Conservation (phyloP, 371 early-diverging fungal genomes). For the Saksenaea vasiformis region DNA sequence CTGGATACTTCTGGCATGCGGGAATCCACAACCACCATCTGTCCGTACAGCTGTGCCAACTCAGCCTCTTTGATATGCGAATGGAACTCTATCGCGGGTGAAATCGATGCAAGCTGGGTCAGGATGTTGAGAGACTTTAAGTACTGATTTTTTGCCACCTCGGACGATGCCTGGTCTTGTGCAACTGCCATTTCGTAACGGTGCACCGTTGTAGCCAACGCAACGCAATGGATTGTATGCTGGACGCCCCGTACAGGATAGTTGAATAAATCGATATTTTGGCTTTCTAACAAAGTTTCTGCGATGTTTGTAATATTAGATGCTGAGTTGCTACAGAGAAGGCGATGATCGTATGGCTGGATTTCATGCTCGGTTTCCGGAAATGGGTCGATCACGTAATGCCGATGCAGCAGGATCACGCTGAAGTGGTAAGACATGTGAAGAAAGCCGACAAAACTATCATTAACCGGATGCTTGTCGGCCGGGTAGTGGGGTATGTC, state of each 20-base stretch:
- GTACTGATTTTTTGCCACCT: constrained; percentile 31
- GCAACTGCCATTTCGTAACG: constrained; percentile 28
- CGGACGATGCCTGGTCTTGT: constrained; percentile 7
- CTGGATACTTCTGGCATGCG: not conserved
- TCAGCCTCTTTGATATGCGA: constrained; percentile 28
- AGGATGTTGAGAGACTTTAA: constrained; percentile 24
- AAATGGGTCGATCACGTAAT: constrained; percentile 50
- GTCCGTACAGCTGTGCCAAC: constrained; percentile 29
- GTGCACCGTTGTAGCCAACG: constrained; percentile 42
- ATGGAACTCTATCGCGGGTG: constrained; percentile 38
- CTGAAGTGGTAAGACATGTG: constrained; percentile 83
- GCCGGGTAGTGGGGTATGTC: constrained; percentile 36
- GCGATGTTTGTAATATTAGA: constrained; percentile 44
- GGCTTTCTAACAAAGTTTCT: constrained; percentile 30
- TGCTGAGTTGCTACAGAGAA: constrained; percentile 42
- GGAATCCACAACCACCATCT: constrained; percentile 19
- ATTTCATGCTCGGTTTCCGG: constrained; percentile 6
- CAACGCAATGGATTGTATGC: constrained; percentile 42
- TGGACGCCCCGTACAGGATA: constrained; percentile 45
- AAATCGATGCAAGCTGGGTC: constrained; percentile 28
- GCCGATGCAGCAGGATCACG: constrained; percentile 79
- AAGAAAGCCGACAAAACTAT: constrained; percentile 46
- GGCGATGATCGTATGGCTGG: constrained; percentile 28
- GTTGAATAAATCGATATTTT: constrained; percentile 23
- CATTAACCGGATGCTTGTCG: constrained; percentile 45